Evolutionary conservation across 164 flowering plant genomes (phyloP).

Genomic region (Vitis rotundifolia): DNA sequence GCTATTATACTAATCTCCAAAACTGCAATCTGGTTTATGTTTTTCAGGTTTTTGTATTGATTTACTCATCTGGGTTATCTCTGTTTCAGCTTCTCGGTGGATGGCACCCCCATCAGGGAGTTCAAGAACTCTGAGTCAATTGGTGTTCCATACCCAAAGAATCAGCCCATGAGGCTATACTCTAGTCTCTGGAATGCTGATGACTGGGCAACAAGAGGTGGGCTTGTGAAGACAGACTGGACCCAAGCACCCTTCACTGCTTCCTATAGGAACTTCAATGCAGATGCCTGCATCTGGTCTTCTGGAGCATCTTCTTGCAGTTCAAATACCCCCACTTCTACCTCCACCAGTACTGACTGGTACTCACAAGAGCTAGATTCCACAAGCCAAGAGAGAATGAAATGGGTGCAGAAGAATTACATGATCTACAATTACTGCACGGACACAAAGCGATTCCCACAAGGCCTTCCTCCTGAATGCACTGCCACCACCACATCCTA

Average conservation of each 20-base stretch:
- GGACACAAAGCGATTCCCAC: conserved; percentile 32
- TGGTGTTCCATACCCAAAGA: conserved; percentile 30
- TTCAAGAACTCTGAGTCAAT: conserved; percentile 33
- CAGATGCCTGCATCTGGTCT: conserved; percentile 26
- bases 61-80: neutral
- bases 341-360: conserved; percentile 7
- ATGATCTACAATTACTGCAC: conserved; percentile 45
- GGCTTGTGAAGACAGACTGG: conserved; percentile 45
- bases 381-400: conserved; percentile 11
- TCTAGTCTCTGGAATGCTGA: conserved; percentile 44
- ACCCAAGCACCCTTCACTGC: conserved; percentile 41
- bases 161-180: conserved; percentile 36
- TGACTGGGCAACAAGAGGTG: conserved; percentile 44
- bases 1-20: neutral
- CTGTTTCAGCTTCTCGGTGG: conserved; percentile 33
- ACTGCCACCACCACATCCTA: conserved; percentile 2
- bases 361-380: conserved; percentile 26
- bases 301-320: conserved; percentile 25
- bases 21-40: neutral
- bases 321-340: neutral
- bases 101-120: conserved; percentile 39
- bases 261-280: conserved; percentile 26
- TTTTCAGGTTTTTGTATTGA: neutral
- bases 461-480: conserved; percentile 38
- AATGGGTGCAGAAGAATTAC: conserved; percentile 37